Base-by-base conservation (phyloP, 108 stramenopile species). In the Cyclotella kingstonii region DNA sequence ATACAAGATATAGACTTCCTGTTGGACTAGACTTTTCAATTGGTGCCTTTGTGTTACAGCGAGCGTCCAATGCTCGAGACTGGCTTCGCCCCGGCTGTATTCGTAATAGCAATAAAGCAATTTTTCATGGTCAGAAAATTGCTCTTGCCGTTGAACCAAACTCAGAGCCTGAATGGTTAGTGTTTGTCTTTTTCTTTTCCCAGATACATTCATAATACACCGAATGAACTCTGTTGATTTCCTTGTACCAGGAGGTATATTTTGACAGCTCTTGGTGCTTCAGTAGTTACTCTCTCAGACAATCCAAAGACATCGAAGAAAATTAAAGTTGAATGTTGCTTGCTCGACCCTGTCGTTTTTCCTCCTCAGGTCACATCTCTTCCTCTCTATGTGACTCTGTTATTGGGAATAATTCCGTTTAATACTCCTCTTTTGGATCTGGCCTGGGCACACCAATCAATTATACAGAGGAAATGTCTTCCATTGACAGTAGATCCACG, bases 381-480 rank as follows among this genome's bases (percentile, higher is more conserved):
- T 10, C 63, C 72, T 43, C 3, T 38, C n/a, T 23, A 65, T 25
- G 72, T 73, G 18, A 54, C 72, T 11, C 50, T 51, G 45, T n/a
- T 73, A 30, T 41, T 53, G 34, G 48, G 50, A 21, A 51, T n/a
- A 27, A 59, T 73, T 21, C 63, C 47, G 3, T 17, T 40, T 3
- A 29, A 26, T 28, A 44, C 46, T 40, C 72, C 72, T 39, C 54
- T 53, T 5, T 30, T 73, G 12, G 71, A 73, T 59, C 42, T 73
- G 10, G 62, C 71, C 11, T 73, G 71, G 71, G 71, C 71, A 0
- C 71, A 73, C 29, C 71, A 73, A 26, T 73, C 54, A 0, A 73
- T 73, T 21, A 73, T 73, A 51, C 71, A 73, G 45, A 50, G 71
- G 29, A 63, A 38, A 50, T 40, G 48, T 22, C 48, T 73, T 19